Evolutionary conservation across 345 rosid genomes (phyloP).

Genomic region (Psidium friedrichsthalianum): DNA sequence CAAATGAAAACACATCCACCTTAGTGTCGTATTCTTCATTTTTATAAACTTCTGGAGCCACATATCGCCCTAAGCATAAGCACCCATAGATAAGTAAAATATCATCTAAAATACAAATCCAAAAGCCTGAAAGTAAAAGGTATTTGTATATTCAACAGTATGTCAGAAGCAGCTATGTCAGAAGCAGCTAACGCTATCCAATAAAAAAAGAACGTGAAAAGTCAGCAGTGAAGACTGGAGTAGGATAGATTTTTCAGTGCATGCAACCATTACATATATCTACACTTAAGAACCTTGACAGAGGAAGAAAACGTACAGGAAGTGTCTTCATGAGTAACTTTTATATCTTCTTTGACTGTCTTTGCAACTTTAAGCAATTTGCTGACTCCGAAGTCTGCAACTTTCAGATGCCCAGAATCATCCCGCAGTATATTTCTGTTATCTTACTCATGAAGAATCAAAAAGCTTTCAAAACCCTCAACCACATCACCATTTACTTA

Average conservation of each 20-base stretch:
- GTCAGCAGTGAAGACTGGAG: background rate
- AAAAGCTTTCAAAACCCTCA: constrained; percentile 17
- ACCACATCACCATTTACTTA: constrained; percentile 5
- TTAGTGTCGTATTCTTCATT: constrained; percentile 75
- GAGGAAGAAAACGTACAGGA: constrained; percentile 39
- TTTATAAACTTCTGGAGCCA: constrained; percentile 73
- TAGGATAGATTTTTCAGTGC: background rate
- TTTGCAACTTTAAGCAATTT: constrained; percentile 50
- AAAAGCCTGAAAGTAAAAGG: background rate
- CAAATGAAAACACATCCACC: constrained; percentile 78
- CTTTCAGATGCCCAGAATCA: constrained; percentile 72
- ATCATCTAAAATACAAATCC: background rate
- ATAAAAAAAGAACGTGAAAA: background rate
- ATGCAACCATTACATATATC: background rate
- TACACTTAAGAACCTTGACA: background rate
- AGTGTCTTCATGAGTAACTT: constrained; percentile 37
- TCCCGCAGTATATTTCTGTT: constrained; percentile 67
- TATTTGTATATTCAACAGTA: background rate
- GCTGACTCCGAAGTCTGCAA: constrained; percentile 65
- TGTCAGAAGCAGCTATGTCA: background rate
- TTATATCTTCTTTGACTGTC: constrained; percentile 47
- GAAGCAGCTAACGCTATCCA: background rate
- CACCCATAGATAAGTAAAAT: background rate
- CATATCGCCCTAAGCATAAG: constrained; percentile 49
- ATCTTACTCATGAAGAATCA: constrained; percentile 35